Conservation (phyloP, 192 early-diverging fungal species). For the Glomus cerebriforme region DNA sequence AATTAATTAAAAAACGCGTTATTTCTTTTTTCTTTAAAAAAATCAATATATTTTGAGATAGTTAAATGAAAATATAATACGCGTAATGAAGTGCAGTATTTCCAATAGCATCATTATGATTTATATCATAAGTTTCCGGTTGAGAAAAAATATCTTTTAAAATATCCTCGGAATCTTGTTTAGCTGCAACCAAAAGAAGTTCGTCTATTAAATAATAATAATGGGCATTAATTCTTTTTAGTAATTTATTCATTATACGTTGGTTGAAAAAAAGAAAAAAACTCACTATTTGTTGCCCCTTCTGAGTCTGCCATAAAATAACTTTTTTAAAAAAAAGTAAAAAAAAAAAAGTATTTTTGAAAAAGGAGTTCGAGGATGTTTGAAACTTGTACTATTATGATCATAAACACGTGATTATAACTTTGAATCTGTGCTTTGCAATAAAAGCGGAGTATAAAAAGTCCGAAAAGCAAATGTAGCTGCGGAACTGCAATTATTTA, state of each 20-base stretch:
- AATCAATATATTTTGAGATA: not conserved
- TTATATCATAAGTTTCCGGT: slow-evolving; percentile 54
- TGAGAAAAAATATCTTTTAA: slow-evolving; percentile 58
- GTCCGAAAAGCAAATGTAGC: too few relatives aligned
- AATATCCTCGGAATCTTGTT: slow-evolving; percentile 69
- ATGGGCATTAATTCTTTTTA: too few relatives aligned
- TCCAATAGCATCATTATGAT: slow-evolving; percentile 64
- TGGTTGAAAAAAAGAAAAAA: not conserved
- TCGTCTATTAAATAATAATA: slow-evolving; percentile 54
- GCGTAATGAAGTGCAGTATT: slow-evolving; percentile 71
- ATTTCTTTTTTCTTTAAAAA: not conserved
- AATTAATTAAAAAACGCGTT: not conserved
- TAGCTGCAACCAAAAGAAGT: slow-evolving; percentile 69
- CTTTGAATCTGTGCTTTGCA: too few relatives aligned
- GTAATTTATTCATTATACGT: not conserved
- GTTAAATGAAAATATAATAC: slow-evolving; percentile 38
- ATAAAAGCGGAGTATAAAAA: too few relatives aligned
- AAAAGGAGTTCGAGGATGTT: too few relatives aligned
- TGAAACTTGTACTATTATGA: too few relatives aligned
- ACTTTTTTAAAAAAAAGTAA: not conserved
- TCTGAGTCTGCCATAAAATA: slow-evolving; percentile 23
- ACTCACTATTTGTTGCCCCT: slow-evolving; percentile 29
- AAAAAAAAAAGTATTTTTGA: too few relatives aligned
- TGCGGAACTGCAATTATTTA: too few relatives aligned
- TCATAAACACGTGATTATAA: too few relatives aligned